Base-by-base conservation (phyloP, 163 green algal genomes). In the Prototheca cutis region DNA sequence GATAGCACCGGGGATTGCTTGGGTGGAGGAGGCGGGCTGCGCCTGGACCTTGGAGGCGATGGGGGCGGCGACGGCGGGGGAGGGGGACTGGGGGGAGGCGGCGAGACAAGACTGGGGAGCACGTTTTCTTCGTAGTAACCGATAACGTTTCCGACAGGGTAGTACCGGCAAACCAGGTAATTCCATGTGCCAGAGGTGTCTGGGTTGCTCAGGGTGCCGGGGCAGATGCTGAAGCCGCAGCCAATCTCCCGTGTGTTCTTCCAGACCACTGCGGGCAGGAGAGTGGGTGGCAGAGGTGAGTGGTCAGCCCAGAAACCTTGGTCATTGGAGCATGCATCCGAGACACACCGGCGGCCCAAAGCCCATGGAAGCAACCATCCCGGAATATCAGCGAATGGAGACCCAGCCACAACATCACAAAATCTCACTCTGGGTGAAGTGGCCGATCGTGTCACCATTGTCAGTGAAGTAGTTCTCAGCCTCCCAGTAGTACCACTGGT, bases 161-260 rank as follows among this genome's bases (percentile, higher is more conserved):
- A 51, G 42, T 27, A 51, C 18, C 42, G 42, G 42, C 42, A 51
- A 5, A 51, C 42, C 42, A 51, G 42, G 42, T 51, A 51, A 8
- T 19, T 51, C 42, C 42, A 51, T 8, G 10, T 25, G 42, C 42
- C 42, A 19, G 10, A 23, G 10, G 13, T 21, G 25, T 51, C 25
- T 5, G 17, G 42, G 42, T 51, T 51, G 42, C 6, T 27, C 18
- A 24, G 6, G 13, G 10, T 28, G 42, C 42, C 42, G 10, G 42
- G 42, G 17, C 42, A 51, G 10, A 25, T 24, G 17, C 6, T 21
- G 17, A 51, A 51, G 42, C 42, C 42, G 42, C 42, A 51, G 10
- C 42, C 42, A 5, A 51, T 5, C 17, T 51, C 42, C 0, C 17
- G 10, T 8, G 10, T 27, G 13, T 21, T 5, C 13, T 51, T 51